Evolutionary conservation across 2,329 filamentous ascomycete species (phyloP), one percentile per base, ranked within the genome.

Genomic region (Pseudopyricularia cyperi): DNA sequence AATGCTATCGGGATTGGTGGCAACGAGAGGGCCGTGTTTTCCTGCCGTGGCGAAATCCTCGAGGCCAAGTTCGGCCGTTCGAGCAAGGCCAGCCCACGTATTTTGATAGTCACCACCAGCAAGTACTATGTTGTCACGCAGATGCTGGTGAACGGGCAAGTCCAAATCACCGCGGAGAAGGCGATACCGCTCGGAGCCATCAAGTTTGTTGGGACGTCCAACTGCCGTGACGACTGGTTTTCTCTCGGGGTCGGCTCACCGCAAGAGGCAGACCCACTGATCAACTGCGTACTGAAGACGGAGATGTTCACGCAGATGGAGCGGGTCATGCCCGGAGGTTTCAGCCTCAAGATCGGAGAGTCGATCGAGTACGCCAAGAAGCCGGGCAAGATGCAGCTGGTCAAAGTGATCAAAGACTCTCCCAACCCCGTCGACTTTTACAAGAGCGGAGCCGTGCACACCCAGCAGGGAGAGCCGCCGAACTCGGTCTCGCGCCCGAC

Each of bases 281-380:
- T 98, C 61, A 95, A 84, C 69, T 98, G 93, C 63, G 72, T 96
- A 19, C 82, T 98, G 67, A 98, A 98, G 73, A 98, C 93, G 0
- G 93, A 98, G 63, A 83, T 98, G 68, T 95, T 97, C 63, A 94
- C 91, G 0, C 90, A 96, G 57, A 82, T 98, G 71, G 82, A 84
- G 63, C 82, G 80, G 50, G 81, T 82, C 51, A 86, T 94, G 68
- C 83, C 86, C 3, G 88, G 86, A 8, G 83, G 87, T 9, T 79
- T 95, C 63, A 89, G 83, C 63, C 70, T 98, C 48, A 89, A 87
- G 68, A 85, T 97, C 56, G 80, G 73, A n/a, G 84, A 93, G 28
- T 77, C 76, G 54, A 90, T 98, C 59, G 88, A 95, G 65, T 98
- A 95, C 68, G 90, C 91, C 63, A 98, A 97, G 77, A 98, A 98